Evolutionary conservation across 1,284 basidiomycete genomes (phyloP).

Genomic region (Marasmius oreades): DNA sequence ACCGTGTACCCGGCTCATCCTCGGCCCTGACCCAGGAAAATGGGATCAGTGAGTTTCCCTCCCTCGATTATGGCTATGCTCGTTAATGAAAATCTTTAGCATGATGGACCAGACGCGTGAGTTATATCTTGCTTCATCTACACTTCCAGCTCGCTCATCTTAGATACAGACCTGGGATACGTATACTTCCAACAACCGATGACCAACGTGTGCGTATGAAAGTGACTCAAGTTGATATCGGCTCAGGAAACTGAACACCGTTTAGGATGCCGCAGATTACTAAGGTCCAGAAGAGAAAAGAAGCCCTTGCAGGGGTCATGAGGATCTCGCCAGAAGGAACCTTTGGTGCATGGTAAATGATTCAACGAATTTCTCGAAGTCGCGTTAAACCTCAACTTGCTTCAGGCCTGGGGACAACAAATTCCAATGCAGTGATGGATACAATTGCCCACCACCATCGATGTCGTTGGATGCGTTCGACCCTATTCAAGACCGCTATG

Average conservation of each 20-base stretch:
- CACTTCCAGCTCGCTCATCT: background rate
- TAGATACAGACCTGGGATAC: slow-evolving; percentile 46
- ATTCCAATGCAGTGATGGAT: slow-evolving; percentile 47
- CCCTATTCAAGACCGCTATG: slow-evolving; percentile 47
- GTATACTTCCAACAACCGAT: slow-evolving; percentile 24
- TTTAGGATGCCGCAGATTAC: slow-evolving; percentile 53
- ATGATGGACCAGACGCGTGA: slow-evolving; percentile 67
- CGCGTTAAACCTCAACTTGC: background rate
- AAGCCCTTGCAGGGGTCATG: slow-evolving; percentile 57
- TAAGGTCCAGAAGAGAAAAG: slow-evolving; percentile 53
- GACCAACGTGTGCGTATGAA: slow-evolving; percentile 7
- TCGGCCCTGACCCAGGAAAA: slow-evolving; percentile 38
- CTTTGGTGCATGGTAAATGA: slow-evolving; percentile 49
- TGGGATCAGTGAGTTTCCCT: slow-evolving; percentile 47
- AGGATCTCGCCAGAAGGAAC: slow-evolving; percentile 59
- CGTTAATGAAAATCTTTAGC: slow-evolving; percentile 25
- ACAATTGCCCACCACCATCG: slow-evolving; percentile 49
- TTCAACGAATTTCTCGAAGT: background rate
- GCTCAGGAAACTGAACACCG: background rate
- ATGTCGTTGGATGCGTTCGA: slow-evolving; percentile 53
- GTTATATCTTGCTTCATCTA: background rate
- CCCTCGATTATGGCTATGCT: background rate
- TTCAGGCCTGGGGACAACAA: slow-evolving; percentile 61
- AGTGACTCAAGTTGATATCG: background rate
- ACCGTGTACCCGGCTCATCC: background rate